Percentiles rank a stretch among this genome's conserved stretches.
Evolutionary conservation across 2,329 filamentous ascomycete species (phyloP).

Genomic region (Hypoxylon sp.): DNA sequence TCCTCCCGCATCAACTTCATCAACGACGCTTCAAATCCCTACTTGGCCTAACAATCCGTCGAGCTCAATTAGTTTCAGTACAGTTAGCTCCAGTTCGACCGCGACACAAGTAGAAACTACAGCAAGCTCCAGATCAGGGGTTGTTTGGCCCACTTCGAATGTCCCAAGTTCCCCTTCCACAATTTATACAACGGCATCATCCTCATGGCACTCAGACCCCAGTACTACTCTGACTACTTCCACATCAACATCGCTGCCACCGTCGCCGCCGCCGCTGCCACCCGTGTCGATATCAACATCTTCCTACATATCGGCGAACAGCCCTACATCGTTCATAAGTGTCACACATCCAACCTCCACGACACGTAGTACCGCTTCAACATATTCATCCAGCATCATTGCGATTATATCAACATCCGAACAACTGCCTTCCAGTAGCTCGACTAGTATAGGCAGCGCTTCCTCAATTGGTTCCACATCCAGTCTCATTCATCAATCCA

Average conservation of each 20-base stretch:
- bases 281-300: constrained; percentile 3
- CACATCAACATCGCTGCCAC: neutral
- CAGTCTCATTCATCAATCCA: neutral
- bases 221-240: constrained; percentile 1
- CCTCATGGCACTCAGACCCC: neutral
- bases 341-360: constrained; percentile 13
- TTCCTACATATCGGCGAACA: neutral
- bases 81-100: neutral
- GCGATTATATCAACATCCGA: constrained; percentile 8
- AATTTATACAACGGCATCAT: constrained; percentile 7
- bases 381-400: constrained; percentile 2
- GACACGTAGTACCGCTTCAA: neutral
- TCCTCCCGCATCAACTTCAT: neutral
- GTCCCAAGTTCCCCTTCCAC: constrained; percentile 1
- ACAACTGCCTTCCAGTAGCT: constrained; percentile 1
- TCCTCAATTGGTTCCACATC: neutral
- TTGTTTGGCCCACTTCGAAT: constrained; percentile 9
- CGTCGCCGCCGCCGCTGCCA: neutral
- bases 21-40: neutral
- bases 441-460: neutral
- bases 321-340: constrained; percentile 6
- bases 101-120: neutral
- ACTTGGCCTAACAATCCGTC: neutral
- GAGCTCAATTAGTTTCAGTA: constrained; percentile 4
- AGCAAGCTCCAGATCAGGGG: neutral